Conservation (phyloP, 495 filamentous ascomycete species). For the Clavariopsis aquatica region DNA sequence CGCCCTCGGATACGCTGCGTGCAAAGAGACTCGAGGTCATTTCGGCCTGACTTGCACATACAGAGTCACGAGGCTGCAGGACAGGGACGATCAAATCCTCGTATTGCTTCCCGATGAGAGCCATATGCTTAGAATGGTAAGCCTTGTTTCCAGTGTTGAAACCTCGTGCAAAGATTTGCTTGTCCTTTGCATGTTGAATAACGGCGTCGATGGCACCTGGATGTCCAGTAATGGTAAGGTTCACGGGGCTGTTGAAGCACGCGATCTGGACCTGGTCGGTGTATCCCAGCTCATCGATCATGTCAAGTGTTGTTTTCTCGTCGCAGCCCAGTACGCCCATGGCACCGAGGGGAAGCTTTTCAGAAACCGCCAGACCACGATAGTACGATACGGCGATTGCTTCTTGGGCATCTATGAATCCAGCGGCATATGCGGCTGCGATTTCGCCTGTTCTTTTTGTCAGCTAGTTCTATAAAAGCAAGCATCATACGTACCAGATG, state of each 20-base stretch:
- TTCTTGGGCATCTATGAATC: not conserved
- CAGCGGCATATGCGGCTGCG: slow-evolving; percentile 25
- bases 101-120: not conserved
- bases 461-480: too few relatives aligned
- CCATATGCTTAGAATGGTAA: not conserved
- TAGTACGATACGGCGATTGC: slow-evolving; percentile 5
- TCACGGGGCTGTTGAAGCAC: not conserved
- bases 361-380: not conserved
- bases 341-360: not conserved
- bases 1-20: not conserved
- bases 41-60: not conserved
- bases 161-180: not conserved
- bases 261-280: not conserved
- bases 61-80: not conserved
- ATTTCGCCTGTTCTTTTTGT: slow-evolving; percentile 19
- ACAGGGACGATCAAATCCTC: not conserved
- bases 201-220: not conserved
- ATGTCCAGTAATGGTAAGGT: not conserved
- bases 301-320: not conserved
- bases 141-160: not conserved
- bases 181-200: not conserved
- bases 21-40: not conserved
- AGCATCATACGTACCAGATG: not conserved
- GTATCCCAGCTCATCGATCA: not conserved
- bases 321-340: not conserved